A percentile compares a stretch with the other conserved stretches of the same genome.
Conservation (phyloP, 495 filamentous ascomycete genomes). For the Neurospora sublineolata region DNA sequence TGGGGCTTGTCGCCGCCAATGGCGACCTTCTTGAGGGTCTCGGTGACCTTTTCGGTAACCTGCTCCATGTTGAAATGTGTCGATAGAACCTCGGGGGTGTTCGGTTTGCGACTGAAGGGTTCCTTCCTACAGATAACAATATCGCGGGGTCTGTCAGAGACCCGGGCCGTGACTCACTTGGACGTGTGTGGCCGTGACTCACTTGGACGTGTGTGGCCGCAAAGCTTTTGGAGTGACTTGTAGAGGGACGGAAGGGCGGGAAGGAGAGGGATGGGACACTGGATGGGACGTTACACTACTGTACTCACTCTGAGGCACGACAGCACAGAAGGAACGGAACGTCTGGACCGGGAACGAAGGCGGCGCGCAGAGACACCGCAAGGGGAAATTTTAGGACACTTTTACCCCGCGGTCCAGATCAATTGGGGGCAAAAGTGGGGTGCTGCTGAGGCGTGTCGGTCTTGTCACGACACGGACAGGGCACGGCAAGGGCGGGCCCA, state of each 20-base stretch:
- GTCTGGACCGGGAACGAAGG: not conserved
- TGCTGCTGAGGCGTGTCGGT: not conserved
- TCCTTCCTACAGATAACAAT: not conserved
- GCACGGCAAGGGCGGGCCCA: not conserved
- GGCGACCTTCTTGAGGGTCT: conserved; percentile 22
- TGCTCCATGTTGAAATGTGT: not conserved
- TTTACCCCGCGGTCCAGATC: not conserved
- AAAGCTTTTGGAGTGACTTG: not conserved
- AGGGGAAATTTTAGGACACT: not conserved
- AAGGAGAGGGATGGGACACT: not conserved
- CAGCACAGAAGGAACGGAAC: not conserved
- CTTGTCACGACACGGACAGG: not conserved
- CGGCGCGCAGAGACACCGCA: not conserved
- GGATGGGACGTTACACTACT: not conserved
- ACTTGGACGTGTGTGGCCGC: conserved; percentile 3
- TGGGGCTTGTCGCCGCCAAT: conserved; percentile 14
- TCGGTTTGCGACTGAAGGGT: not conserved
- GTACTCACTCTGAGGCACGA: not conserved
- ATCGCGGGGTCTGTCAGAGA: conserved; percentile 5
- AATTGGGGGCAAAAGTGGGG: not conserved
- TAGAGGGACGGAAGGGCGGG: not conserved
- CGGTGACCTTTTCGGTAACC: conserved; percentile 18
- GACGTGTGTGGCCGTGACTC: conserved; percentile 10
- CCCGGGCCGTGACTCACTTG: conserved; percentile 19
- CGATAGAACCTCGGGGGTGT: not conserved